Evolutionary conservation across 805 yeast species (phyloP).

Genomic region (Yamadazyma akitaensis): DNA sequence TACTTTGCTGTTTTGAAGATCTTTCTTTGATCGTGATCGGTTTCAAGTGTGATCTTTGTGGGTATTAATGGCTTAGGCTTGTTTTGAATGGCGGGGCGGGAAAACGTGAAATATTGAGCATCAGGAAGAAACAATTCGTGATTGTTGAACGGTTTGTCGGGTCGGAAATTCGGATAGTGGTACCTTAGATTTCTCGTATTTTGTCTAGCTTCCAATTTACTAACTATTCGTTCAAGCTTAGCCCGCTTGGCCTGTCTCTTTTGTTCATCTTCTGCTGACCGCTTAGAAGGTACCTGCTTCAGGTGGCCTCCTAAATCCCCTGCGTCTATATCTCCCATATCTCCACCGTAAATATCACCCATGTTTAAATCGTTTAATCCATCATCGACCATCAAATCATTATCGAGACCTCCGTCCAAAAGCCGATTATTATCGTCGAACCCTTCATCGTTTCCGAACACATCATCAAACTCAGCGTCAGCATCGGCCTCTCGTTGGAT

Average conservation of each 20-base stretch:
- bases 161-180: constrained; percentile 63
- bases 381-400: constrained; percentile 16
- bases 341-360: constrained; percentile 19
- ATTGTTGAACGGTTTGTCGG: constrained; percentile 56
- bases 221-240: constrained; percentile 27
- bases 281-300: not conserved
- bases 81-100: constrained; percentile 44
- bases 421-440: constrained; percentile 8
- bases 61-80: constrained; percentile 52
- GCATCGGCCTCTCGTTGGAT: constrained; percentile 28
- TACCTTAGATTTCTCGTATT: constrained; percentile 32
- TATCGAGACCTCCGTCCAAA: constrained; percentile 10
- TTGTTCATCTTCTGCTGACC: constrained; percentile 19
- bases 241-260: constrained; percentile 23
- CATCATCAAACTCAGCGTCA: constrained; percentile 39
- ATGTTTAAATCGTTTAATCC: constrained; percentile 23
- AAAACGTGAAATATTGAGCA: constrained; percentile 52
- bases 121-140: constrained; percentile 63
- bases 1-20: constrained; percentile 38
- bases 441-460: constrained; percentile 30
- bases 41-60: constrained; percentile 54
- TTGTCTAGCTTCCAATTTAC: constrained; percentile 26
- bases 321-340: not conserved
- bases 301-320: not conserved
- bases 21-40: constrained; percentile 58